Percentiles rank a stretch among this genome's conserved stretches.
phyloP scores from a whole-genome alignment of 2,329 filamentous ascomycete genomes.

The Fusarium nygamai region DNA sequence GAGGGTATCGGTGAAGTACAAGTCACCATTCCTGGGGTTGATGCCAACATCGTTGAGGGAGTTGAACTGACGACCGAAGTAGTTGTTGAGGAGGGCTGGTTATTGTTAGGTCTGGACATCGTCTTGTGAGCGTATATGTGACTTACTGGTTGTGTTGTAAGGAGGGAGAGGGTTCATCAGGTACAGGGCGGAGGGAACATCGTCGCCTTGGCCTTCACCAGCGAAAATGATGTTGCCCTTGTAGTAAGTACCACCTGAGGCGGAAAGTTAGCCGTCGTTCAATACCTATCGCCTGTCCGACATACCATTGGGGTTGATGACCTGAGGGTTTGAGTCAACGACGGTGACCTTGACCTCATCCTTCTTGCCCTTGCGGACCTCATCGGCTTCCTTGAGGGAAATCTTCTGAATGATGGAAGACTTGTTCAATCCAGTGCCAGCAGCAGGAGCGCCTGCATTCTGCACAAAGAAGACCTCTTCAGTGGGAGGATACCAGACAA shows the following conservation, averaged over 20 bases:
- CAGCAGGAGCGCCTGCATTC: slow-evolving; percentile 56
- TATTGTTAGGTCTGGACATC: background rate
- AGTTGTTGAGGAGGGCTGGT: slow-evolving; percentile 65
- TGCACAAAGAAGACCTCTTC: slow-evolving; percentile 66
- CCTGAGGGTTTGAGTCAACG: slow-evolving; percentile 55
- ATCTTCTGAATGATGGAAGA: slow-evolving; percentile 63
- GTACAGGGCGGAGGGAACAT: slow-evolving; percentile 40
- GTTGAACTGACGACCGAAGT: slow-evolving; percentile 67
- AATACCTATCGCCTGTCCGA: no score
- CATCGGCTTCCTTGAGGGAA: slow-evolving; percentile 54
- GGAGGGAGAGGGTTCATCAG: slow-evolving; percentile 48
- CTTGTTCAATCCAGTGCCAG: slow-evolving; percentile 61
- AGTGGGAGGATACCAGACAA: slow-evolving; percentile 59
- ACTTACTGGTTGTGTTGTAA: slow-evolving; percentile 60
- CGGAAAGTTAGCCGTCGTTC: background rate
- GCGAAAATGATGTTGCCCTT: slow-evolving; percentile 59
- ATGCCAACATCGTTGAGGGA: slow-evolving; percentile 67
- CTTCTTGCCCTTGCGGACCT: slow-evolving; percentile 23
- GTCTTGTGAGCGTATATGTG: fast-evolving
- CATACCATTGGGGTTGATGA: slow-evolving; percentile 62
- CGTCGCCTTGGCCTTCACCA: slow-evolving; percentile 60
- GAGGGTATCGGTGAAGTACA: slow-evolving; percentile 71
- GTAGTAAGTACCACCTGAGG: slow-evolving; percentile 59
- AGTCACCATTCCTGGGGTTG: slow-evolving; percentile 61
- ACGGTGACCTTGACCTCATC: slow-evolving; percentile 54